Evolutionary conservation across 1,139 yeast genomes (phyloP), one percentile per base, ranked within the genome.

Genomic region (Debaryomyces coudertii): DNA sequence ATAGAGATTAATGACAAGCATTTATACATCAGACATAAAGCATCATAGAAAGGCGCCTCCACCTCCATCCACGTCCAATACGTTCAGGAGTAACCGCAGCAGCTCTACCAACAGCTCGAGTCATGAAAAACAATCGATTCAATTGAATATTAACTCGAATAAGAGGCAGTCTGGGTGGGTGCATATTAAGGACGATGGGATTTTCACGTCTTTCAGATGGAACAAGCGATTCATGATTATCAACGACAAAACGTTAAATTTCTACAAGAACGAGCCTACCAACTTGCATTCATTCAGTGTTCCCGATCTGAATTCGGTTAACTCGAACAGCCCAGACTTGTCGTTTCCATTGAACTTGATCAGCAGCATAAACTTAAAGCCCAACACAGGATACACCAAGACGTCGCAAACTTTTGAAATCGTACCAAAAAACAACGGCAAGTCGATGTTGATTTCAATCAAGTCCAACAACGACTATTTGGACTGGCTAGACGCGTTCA

Each of bases 401-500:
- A 85, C 63, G 71, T 82, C 71, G 77, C 93, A 51, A 77, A 79
- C 72, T 60, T 83, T 92, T 61, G 98, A 92, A 64, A 79, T 92
- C 45, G 78, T 87, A 42, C 88, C 93, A 48, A 75, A 69, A 53
- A 74, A 71, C 47, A 74, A 56, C 39, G 77, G 76, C 53, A 86
- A 85, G 61, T 80, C 95, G 3, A 77, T 90, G 30, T 82, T 82
- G 55, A 82, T 92, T 39, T 80, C 92, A 1, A 80, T 93, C 53
- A 90, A 89, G 63, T 75, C 85, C 25, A 90, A 89, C 59, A 79
- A 83, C 49, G 98, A 92, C 52, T 77, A 89, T 53, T 82, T 88
- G 63, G 86, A 88, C 52, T 92, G 99, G 99, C 78, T 92, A 51
- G 97, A 93, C 65, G 87, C 90, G 12, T 88, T 92, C 53, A 83